Base-by-base conservation (phyloP, 2,329 filamentous ascomycete species). In the Pyricularia sp. region DNA sequence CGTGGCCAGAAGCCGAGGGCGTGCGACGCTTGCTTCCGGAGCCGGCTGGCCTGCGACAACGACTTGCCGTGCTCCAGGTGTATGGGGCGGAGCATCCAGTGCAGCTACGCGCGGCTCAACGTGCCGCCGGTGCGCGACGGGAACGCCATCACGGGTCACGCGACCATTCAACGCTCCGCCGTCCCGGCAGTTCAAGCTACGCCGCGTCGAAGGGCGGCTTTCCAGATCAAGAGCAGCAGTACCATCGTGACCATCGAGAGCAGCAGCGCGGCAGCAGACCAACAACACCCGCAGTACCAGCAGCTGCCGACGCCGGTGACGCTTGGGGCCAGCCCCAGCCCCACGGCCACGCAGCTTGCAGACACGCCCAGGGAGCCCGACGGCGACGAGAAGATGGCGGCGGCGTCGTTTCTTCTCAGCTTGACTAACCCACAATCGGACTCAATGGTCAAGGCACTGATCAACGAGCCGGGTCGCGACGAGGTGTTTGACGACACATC, bases 11-110 rank as follows among this genome's bases (percentile, higher is more conserved):
- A 74, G 61, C 72, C 74, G 0, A 69, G 70, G 1, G 75, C 75
- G 2, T 77, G 76, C 68, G 75, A 76, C 25, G 71, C 72, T 2
- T 77, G 76, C 68, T 76, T 74, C 67, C 71, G 70, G 30, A 74
- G 74, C 70, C 76, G 76, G 36, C 70, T 75, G 14, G 73, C 74
- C 23, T 77, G 76, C 68, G 74, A 77, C 66, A 74, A 71, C 4
- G 69, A 65, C 2, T 65, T 70, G 2, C 74, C 74, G 0, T 77
- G 76, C 66, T 68, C 70, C 3, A 70, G 76, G 28, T 77, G 76
- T 65, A 64, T 69, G 5, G 66, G 72, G 3, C 73, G 75, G 3
- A 68, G 69, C 4, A 5, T 74, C 5, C 1, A 61, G 3, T 75
- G 74, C 70, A 74, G 69, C 25, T 75, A 74, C 65, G 61, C 69